Evolutionary conservation across 2,329 filamentous ascomycete genomes (phyloP), one percentile per base, ranked within the genome.

Genomic region (Botrytis fragariae): DNA sequence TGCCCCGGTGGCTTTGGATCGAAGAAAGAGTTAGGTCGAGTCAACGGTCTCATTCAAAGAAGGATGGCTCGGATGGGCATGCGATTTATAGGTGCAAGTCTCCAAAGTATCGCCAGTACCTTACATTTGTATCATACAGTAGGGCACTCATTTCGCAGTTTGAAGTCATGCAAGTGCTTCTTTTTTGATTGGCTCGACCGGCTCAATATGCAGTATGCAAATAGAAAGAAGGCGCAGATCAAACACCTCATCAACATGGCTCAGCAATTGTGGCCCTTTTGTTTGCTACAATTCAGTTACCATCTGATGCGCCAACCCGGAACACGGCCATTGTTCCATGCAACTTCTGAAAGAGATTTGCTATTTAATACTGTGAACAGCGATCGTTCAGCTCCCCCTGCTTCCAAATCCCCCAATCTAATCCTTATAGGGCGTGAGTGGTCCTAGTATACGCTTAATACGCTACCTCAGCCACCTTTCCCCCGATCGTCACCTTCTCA

Each of bases 351-450:
- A 32, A 29, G 45, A 68, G 64, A 68, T 57, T 68, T 42, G 25
- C 48, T 57, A 39, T 39, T 42, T 54, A 54, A 51, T 67, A 20
- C n/a, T 16, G 18, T 29, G 14, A 18, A 16, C 64, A 54, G 35
- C 64, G 25, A 68, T 68, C 65, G 4, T 69, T 16, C 65, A 32
- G n/a, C 51, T 32, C 42, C 65, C 65, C 65, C 65, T 68, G 65
- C 48, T 45, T 62, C 9, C 20, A 45, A 35, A 16, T 35, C 20
- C 29, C 29, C 44, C 39, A 71, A 35, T 35, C 44, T 48, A 71
- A 71, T 71, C 68, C 54, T 71, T 71, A 71, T 63, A 71, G 37
- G 68, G 59, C 59, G 68, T n/a, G 39, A 48, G 54, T 71, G 39
- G 29, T 63, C 44, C 68, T 48, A 16, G 37, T 68, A 42, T 25